These are phyloP conservation scores for Cystoderma amianthinum DNA, from an alignment of 768 basidiomycete genomes.

Conservation along the genomic window DNA sequence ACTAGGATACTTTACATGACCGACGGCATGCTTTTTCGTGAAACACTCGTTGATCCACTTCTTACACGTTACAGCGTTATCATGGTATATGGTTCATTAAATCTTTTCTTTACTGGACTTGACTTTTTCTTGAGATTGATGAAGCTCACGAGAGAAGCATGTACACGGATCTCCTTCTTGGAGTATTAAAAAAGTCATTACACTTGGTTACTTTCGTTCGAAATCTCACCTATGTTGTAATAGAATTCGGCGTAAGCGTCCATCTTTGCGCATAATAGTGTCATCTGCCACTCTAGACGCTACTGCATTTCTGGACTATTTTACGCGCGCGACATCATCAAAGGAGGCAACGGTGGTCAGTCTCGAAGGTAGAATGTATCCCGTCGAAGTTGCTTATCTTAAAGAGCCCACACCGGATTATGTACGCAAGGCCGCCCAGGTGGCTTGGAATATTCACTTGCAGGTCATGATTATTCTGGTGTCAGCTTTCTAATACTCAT, in stretches of 20 bases:
- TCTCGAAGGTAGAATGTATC: conserved; percentile 91
- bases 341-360: conserved; percentile 81
- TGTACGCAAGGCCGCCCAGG: conserved; percentile 72
- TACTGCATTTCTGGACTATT: conserved; percentile 82
- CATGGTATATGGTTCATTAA: conserved; percentile 51
- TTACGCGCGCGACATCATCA: conserved; percentile 54
- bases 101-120: conserved; percentile 3
- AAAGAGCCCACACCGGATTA: conserved; percentile 76
- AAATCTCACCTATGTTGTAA: conserved; percentile 4
- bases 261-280: conserved; percentile 83
- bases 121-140: conserved; percentile 58
- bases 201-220: conserved; percentile 1
- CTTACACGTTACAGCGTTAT: conserved; percentile 91
- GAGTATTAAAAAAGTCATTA: conserved; percentile 84
- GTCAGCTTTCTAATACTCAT: conserved; percentile 3
- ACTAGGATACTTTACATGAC: conserved; percentile 96
- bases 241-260: conserved; percentile 89
- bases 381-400: conserved; percentile 89
- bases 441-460: conserved; percentile 74
- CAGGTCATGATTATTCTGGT: conserved; percentile 39
- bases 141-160: conserved; percentile 95
- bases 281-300: conserved; percentile 98
- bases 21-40: conserved; percentile 96
- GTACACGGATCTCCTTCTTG: conserved; percentile 92
- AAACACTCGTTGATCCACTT: conserved; percentile 86